Conservation (phyloP, 495 filamentous ascomycete genomes). For the Aspergillus olivimuriae region DNA sequence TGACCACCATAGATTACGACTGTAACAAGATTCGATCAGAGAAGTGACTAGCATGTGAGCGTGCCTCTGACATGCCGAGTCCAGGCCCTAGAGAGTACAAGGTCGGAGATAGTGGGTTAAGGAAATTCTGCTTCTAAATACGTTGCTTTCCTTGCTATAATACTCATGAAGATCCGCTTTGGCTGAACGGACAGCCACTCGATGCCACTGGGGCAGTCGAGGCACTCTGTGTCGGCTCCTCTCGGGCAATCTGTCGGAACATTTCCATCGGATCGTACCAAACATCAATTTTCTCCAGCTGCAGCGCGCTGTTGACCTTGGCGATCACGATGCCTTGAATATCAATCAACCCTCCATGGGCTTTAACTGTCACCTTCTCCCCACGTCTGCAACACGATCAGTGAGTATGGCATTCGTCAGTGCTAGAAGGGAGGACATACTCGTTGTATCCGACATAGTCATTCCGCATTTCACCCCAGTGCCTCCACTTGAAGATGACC, state of each 20-base stretch:
- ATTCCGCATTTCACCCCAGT: slow-evolving; percentile 59
- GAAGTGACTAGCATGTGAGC: too few relatives aligned
- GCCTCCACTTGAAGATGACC: slow-evolving; percentile 57
- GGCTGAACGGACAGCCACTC: slow-evolving; percentile 6
- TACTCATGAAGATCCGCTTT: too few relatives aligned
- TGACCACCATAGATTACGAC: too few relatives aligned
- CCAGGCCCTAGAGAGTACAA: too few relatives aligned
- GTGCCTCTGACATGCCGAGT: too few relatives aligned
- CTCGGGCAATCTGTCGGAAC: slow-evolving; percentile 53
- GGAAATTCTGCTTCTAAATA: too few relatives aligned
- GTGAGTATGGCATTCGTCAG: too few relatives aligned
- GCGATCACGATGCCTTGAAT: slow-evolving; percentile 53
- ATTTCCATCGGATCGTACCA: slow-evolving; percentile 61
- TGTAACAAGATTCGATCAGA: too few relatives aligned
- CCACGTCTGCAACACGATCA: too few relatives aligned
- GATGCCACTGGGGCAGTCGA: neutral
- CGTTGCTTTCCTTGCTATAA: too few relatives aligned
- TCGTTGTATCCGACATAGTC: slow-evolving; percentile 57
- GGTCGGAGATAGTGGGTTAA: too few relatives aligned
- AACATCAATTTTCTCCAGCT: slow-evolving; percentile 50
- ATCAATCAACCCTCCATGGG: slow-evolving; percentile 24
- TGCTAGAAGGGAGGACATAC: slow-evolving; percentile 33
- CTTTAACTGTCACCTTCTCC: slow-evolving; percentile 51
- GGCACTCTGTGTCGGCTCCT: neutral
- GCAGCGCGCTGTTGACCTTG: slow-evolving; percentile 51